Evolutionary conservation across 306 rosid species (phyloP).

Genomic region (Benincasa hispida): DNA sequence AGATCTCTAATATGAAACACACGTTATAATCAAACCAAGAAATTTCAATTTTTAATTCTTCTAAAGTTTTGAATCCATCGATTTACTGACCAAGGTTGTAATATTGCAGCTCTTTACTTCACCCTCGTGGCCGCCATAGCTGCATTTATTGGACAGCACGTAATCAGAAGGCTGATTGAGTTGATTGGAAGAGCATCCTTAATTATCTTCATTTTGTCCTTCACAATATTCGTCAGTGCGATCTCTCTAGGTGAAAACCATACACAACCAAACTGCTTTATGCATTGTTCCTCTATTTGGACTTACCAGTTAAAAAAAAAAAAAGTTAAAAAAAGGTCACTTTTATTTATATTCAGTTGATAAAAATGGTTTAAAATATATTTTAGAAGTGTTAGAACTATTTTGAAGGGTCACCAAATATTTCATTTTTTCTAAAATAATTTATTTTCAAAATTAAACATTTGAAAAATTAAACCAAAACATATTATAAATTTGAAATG

Average conservation of each 20-base stretch:
- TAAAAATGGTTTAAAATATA: no score
- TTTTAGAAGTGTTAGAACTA: no score
- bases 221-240: slow-evolving; percentile 76
- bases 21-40: not conserved
- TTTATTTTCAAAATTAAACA: no score
- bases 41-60: not conserved
- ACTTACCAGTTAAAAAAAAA: no score
- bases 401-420: no score
- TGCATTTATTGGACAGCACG: slow-evolving; percentile 65
- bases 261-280: not conserved
- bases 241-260: slow-evolving; percentile 47
- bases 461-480: no score
- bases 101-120: slow-evolving; percentile 52
- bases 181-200: slow-evolving; percentile 76
- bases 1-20: not conserved
- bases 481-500: not conserved
- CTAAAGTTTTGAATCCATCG: not conserved
- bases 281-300: not conserved
- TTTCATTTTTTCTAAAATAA: no score
- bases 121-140: slow-evolving; percentile 55
- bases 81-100: not conserved
- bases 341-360: no score
- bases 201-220: slow-evolving; percentile 75
- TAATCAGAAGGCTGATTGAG: slow-evolving; percentile 51
- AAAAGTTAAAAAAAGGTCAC: no score